Conservation (phyloP, 1,284 basidiomycete genomes). For the Hymenochaete sp. region DNA sequence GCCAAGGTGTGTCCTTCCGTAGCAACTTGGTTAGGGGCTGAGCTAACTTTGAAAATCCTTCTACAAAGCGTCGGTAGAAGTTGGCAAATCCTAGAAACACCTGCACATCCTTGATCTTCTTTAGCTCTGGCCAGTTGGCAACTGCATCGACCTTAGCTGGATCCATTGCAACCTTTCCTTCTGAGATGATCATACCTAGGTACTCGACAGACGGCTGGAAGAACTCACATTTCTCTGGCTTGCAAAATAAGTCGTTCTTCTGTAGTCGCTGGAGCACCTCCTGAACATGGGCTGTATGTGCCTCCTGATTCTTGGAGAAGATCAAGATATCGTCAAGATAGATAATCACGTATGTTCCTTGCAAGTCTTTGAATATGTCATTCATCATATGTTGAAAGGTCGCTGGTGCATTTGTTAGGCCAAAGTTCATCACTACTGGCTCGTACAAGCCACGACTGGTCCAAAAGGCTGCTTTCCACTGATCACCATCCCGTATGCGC, state of each 20-base stretch:
- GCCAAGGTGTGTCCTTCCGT: no score
- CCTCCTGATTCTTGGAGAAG: background rate
- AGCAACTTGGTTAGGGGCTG: no score
- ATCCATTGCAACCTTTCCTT: slow-evolving; percentile 18
- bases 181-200: slow-evolving; percentile 12
- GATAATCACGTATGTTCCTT: background rate
- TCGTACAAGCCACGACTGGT: slow-evolving; percentile 27
- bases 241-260: background rate
- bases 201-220: background rate
- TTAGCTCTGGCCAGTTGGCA: slow-evolving; percentile 20
- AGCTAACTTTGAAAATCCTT: background rate
- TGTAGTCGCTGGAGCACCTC: background rate
- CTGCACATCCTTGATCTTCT: slow-evolving; percentile 15
- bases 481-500: slow-evolving; percentile 16
- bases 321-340: slow-evolving; percentile 1
- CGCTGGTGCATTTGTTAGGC: slow-evolving; percentile 33
- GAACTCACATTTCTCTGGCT: slow-evolving; percentile 1
- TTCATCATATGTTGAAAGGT: slow-evolving; percentile 23
- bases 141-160: slow-evolving; percentile 20
- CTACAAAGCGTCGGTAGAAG: slow-evolving; percentile 20
- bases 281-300: no score
- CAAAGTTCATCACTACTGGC: slow-evolving; percentile 28
- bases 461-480: slow-evolving; percentile 28
- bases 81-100: slow-evolving; percentile 21
- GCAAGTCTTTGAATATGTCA: slow-evolving; percentile 5